Base-by-base conservation (phyloP, 225 moss, liverwort and hornwort species). In the Ulota crispa region DNA sequence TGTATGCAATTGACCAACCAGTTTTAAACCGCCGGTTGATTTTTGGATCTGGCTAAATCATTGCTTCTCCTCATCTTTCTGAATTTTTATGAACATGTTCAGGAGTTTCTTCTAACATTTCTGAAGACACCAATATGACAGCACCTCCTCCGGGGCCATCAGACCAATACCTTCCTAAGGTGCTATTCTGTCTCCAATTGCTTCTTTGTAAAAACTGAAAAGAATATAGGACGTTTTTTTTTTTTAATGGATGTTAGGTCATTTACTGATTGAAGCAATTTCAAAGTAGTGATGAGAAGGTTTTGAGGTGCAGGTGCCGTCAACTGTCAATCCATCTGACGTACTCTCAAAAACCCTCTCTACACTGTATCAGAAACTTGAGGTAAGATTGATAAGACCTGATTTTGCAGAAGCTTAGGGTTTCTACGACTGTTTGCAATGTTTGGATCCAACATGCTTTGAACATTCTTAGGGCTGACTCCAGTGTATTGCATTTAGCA, bases 341-440 rank as follows among this genome's bases (percentile, higher is more conserved):
- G 87, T 89, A 39, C 43, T 91, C 61, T 83, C 86, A 50, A 87
- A 69, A 27, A 87, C 85, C 14, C 26, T 83, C 37, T 85, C 87
- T 18, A 91, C 91, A 72, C 79, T 91, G 2, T 89, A 66, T 80
- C 89, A 89, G 72, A 91, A 89, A 83, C 60, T 91, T 55, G 91
- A 91, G 91, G 91, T 91, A 83, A 79, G 79, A 21, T 28, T 62
- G 20, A 47, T 69, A 60, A 24, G 27, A 27, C 34, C 27, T 50
- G 41, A 42, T 68, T 61, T 63, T 9, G 15, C 20, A 71, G 64
- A 55, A 64, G 24, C 12, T 30, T 28, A 8, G 24, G 11, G 34
- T 52, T 52, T 52, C 60, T 8, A 43, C 23, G 34, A 64, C 12
- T 68, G 68, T 53, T 84, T 60, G 53, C 67, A 52, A 64, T 32